Evolutionary conservation across 2,329 filamentous ascomycete species (phyloP).

Genomic region (Dothistroma pini): DNA sequence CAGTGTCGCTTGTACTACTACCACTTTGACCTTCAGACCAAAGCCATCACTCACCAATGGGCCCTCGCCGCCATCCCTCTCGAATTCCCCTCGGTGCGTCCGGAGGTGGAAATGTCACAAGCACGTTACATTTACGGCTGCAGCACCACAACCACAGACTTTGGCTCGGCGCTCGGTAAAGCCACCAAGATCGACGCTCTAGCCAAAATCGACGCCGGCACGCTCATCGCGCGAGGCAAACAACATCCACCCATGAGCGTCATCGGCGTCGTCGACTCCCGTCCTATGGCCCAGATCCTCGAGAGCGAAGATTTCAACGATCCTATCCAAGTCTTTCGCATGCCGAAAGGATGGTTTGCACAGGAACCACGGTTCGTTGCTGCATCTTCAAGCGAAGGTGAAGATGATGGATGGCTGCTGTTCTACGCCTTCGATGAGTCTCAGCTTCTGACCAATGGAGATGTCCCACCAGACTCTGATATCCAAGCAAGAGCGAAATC

Average conservation of each 20-base stretch:
- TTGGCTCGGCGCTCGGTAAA: slow-evolving; percentile 59
- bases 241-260: slow-evolving; percentile 37
- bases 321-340: slow-evolving; percentile 58
- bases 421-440: slow-evolving; percentile 68
- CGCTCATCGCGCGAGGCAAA: slow-evolving; percentile 54
- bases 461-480: slow-evolving; percentile 35
- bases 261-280: slow-evolving; percentile 60
- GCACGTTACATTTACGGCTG: slow-evolving; percentile 66
- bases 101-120: slow-evolving; percentile 53
- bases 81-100: slow-evolving; percentile 62
- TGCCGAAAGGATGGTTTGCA: slow-evolving; percentile 60
- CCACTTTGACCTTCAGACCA: slow-evolving; percentile 50
- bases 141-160: slow-evolving; percentile 55
- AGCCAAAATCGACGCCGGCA: slow-evolving; percentile 57
- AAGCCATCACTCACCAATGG: slow-evolving; percentile 58
- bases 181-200: slow-evolving; percentile 64
- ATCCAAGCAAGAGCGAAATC: slow-evolving; percentile 43
- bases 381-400: slow-evolving; percentile 37
- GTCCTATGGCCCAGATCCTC: slow-evolving; percentile 53
- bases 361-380: slow-evolving; percentile 66
- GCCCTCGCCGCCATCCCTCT: slow-evolving; percentile 62
- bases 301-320: slow-evolving; percentile 37
- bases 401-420: slow-evolving; percentile 66
- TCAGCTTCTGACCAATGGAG: slow-evolving; percentile 46
- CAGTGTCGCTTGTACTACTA: slow-evolving; percentile 70